These are phyloP conservation scores for Nicotiana tomentosiformis DNA, from an alignment of 257 asterid species.

Conservation along the genomic window DNA sequence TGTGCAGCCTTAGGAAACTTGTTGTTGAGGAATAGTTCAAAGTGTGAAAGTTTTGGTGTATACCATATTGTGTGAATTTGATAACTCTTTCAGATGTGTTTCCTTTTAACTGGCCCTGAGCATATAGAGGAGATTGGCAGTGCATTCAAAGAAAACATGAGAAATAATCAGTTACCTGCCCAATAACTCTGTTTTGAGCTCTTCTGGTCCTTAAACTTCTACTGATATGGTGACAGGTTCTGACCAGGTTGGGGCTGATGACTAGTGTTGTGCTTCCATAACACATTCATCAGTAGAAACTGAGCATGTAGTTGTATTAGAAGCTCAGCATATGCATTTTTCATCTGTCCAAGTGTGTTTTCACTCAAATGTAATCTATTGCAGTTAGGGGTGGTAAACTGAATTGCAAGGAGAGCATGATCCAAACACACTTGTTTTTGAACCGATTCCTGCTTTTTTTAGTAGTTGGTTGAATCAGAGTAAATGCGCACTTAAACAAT, in stretches of 20 bases:
- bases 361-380: background rate
- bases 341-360: background rate
- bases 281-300: background rate
- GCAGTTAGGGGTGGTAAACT: background rate
- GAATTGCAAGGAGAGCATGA: background rate
- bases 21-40: background rate
- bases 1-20: background rate
- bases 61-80: too few relatives aligned
- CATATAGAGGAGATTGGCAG: background rate
- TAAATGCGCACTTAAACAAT: too few relatives aligned
- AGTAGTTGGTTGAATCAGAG: background rate
- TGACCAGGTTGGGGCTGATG: constrained; percentile 1
- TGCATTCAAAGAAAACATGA: background rate
- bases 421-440: background rate
- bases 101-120: background rate
- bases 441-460: background rate
- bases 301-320: background rate
- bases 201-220: background rate
- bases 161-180: background rate
- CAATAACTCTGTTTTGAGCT: background rate
- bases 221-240: background rate
- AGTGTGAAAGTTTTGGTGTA: background rate
- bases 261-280: background rate
- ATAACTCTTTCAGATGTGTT: background rate
- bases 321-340: background rate